Percentiles rank a stretch among this genome's conserved stretches.
phyloP scores from a whole-genome alignment of 1,139 yeast species.

The Suhomyces kunorum region DNA sequence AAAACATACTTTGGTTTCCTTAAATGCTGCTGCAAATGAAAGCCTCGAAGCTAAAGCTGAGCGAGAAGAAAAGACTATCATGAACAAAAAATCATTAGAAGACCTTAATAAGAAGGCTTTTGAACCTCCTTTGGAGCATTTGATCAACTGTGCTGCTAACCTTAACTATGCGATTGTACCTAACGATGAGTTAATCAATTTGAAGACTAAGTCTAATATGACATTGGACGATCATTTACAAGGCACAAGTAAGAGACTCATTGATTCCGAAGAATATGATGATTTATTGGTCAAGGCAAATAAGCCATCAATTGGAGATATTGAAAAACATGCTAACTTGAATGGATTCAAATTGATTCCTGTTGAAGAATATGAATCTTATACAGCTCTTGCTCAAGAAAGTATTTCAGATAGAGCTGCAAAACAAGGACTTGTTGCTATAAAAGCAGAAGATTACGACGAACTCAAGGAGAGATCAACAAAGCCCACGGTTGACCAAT shows the following conservation, averaged over 20 bases:
- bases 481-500: slow-evolving; percentile 24
- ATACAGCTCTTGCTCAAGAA: slow-evolving; percentile 17
- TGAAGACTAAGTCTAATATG: slow-evolving; percentile 12
- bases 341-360: slow-evolving; percentile 34
- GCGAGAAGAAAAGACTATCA: slow-evolving; percentile 14
- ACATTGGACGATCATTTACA: slow-evolving; percentile 28
- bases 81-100: slow-evolving; percentile 12
- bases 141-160: slow-evolving; percentile 6
- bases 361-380: slow-evolving; percentile 25
- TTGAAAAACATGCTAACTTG: slow-evolving; percentile 29
- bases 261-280: slow-evolving; percentile 32
- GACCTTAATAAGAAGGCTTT: slow-evolving; percentile 7
- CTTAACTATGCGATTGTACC: slow-evolving; percentile 21
- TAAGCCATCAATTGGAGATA: slow-evolving; percentile 38
- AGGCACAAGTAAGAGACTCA: slow-evolving; percentile 27
- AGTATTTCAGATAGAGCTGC: slow-evolving; percentile 14
- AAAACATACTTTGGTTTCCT: slow-evolving; percentile 15
- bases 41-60: slow-evolving; percentile 19
- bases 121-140: slow-evolving; percentile 13
- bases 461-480: slow-evolving; percentile 15
- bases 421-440: slow-evolving; percentile 16
- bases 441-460: slow-evolving; percentile 14
- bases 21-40: slow-evolving; percentile 17
- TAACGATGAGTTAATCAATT: slow-evolving; percentile 13
- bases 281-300: slow-evolving; percentile 36